Conservation (phyloP, 805 yeast species). For the Candida multigemmis region DNA sequence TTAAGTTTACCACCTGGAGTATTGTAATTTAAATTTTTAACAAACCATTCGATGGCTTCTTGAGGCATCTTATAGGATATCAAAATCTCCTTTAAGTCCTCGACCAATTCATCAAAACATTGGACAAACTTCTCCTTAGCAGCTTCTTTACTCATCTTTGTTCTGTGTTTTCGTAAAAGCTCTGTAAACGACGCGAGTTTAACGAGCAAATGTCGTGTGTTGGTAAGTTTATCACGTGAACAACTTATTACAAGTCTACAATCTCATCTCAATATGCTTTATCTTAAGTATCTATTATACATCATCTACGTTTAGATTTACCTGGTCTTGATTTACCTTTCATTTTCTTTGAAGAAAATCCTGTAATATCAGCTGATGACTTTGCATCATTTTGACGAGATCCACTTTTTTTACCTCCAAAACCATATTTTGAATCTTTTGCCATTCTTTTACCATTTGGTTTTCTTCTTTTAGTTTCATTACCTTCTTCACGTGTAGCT, state of each 20-base stretch:
- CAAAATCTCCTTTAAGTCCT: slow-evolving; percentile 59
- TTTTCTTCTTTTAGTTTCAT: slow-evolving; percentile 41
- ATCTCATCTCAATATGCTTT: too few relatives aligned
- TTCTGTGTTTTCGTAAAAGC: too few relatives aligned
- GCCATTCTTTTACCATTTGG: slow-evolving; percentile 61
- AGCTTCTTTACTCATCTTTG: slow-evolving; percentile 19
- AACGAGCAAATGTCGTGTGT: too few relatives aligned
- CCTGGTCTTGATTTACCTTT: slow-evolving; percentile 36
- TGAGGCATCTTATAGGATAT: slow-evolving; percentile 69
- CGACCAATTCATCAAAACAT: slow-evolving; percentile 70
- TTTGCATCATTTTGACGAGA: slow-evolving; percentile 64
- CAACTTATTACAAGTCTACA: too few relatives aligned
- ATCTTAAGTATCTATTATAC: too few relatives aligned
- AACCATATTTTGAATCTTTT: slow-evolving; percentile 67
- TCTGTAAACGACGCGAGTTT: too few relatives aligned
- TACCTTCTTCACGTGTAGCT: slow-evolving; percentile 53
- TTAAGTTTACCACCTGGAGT: slow-evolving; percentile 95
- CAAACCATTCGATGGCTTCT: slow-evolving; percentile 84
- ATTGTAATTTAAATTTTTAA: slow-evolving; percentile 66
- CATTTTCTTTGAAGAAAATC: slow-evolving; percentile 47
- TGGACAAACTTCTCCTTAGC: slow-evolving; percentile 49
- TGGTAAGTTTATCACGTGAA: too few relatives aligned
- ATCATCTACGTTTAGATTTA: slow-evolving; percentile 30
- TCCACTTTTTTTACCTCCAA: slow-evolving; percentile 71
- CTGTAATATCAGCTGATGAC: slow-evolving; percentile 59